phyloP scores from a whole-genome alignment of 768 basidiomycete genomes.

The Rhodotorula kratochvilovae region DNA sequence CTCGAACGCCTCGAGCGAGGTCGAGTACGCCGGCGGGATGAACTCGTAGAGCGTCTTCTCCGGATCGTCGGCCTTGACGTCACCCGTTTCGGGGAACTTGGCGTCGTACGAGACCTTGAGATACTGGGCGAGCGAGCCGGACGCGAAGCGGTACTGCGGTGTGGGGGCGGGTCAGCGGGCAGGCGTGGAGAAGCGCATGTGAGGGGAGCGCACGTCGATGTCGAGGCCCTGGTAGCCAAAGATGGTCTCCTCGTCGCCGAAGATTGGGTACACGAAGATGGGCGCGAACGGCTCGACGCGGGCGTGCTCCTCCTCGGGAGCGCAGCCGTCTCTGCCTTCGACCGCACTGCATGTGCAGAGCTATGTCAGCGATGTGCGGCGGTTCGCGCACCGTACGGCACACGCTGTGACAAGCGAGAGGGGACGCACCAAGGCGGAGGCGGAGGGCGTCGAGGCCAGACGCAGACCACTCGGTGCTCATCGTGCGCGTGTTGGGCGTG shows the following conservation, averaged over 20 bases:
- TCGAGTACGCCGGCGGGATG: constrained; percentile 72
- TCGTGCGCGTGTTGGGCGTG: not conserved
- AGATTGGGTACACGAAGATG: constrained; percentile 92
- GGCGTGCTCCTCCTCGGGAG: constrained; percentile 57
- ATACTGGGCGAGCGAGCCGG: constrained; percentile 75
- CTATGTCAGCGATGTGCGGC: constrained; percentile 7
- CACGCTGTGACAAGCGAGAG: too few relatives aligned
- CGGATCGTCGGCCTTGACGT: constrained; percentile 76
- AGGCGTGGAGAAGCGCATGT: not conserved
- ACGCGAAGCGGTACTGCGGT: constrained; percentile 73
- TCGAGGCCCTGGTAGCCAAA: constrained; percentile 83
- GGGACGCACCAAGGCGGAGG: constrained; percentile 64
- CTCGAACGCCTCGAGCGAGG: constrained; percentile 63
- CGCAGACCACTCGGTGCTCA: constrained; percentile 61
- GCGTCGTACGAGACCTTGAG: constrained; percentile 65
- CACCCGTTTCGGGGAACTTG: constrained; percentile 57
- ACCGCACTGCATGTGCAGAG: constrained; percentile 56
- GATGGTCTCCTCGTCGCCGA: constrained; percentile 91
- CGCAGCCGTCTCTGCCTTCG: constrained; percentile 60
- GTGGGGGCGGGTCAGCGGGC: not conserved
- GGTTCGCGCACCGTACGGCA: constrained; percentile 1
- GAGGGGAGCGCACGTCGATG: constrained; percentile 63
- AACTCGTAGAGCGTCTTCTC: constrained; percentile 69
- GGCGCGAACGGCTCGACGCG: constrained; percentile 68
- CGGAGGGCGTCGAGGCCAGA: constrained; percentile 72